Percentiles rank a stretch among this genome's conserved stretches.
Evolutionary conservation across 2,329 filamentous ascomycete genomes (phyloP).

Genomic region (Fusarium setosum): DNA sequence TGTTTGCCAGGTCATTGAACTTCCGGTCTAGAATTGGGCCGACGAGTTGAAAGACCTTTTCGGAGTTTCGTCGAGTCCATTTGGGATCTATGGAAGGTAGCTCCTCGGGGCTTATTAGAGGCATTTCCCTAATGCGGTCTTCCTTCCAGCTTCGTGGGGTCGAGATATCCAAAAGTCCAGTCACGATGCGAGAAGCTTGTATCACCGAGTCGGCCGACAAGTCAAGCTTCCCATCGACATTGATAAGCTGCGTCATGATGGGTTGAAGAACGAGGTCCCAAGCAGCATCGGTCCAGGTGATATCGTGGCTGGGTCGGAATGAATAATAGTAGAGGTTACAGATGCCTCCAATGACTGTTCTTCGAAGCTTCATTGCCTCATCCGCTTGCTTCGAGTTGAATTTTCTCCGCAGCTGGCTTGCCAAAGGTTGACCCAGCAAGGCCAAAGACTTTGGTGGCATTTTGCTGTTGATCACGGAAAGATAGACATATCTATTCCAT

Average conservation of each 20-base stretch:
- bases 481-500: slow-evolving; percentile 87
- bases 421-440: slow-evolving; percentile 73
- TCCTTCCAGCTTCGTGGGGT: slow-evolving; percentile 76
- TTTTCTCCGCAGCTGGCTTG: slow-evolving; percentile 75
- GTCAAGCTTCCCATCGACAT: slow-evolving; percentile 48
- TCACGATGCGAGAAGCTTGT: slow-evolving; percentile 76
- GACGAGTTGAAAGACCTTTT: slow-evolving; percentile 72
- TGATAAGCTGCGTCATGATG: slow-evolving; percentile 69
- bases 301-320: slow-evolving; percentile 76
- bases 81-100: slow-evolving; percentile 85
- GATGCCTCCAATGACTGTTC: slow-evolving; percentile 73
- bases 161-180: slow-evolving; percentile 73
- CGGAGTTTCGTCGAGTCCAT: slow-evolving; percentile 83
- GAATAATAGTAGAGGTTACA: slow-evolving; percentile 87
- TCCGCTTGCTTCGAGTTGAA: slow-evolving; percentile 67
- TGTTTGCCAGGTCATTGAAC: slow-evolving; percentile 71
- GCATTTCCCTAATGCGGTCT: slow-evolving; percentile 72
- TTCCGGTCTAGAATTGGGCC: slow-evolving; percentile 69
- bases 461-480: slow-evolving; percentile 72
- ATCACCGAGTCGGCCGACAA: slow-evolving; percentile 62
- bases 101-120: slow-evolving; percentile 74
- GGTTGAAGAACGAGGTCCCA: slow-evolving; percentile 82
- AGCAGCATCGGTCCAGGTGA: slow-evolving; percentile 75
- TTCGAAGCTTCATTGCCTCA: slow-evolving; percentile 61
- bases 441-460: slow-evolving; percentile 54